Conservation (phyloP, 75 land plant genomes). For the Pinus taeda region DNA sequence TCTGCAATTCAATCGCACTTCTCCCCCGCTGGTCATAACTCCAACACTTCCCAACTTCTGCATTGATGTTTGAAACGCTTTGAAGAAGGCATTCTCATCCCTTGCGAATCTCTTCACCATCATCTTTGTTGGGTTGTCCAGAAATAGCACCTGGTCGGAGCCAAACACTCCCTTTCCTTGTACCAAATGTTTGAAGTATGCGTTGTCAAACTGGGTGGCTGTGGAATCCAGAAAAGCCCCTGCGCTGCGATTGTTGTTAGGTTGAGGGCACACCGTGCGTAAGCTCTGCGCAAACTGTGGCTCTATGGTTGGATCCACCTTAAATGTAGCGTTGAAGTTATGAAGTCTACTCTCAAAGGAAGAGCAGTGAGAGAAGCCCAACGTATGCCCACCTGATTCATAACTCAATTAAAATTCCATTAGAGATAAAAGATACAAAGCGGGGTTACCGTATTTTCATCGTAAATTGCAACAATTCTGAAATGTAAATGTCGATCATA, state of each 20-base stretch:
- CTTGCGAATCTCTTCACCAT: slow-evolving; percentile 12
- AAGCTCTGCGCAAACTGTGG: slow-evolving; percentile 9
- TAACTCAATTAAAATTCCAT: too few relatives aligned
- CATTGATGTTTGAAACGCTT: slow-evolving; percentile 52
- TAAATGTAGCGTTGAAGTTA: slow-evolving; percentile 4
- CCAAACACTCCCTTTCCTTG: slow-evolving; percentile 39
- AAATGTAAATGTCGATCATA: too few relatives aligned
- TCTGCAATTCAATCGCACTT: too few relatives aligned
- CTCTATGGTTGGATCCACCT: slow-evolving; percentile 4
- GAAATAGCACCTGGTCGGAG: slow-evolving; percentile 52
- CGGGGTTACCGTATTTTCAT: too few relatives aligned
- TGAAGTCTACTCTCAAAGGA: slow-evolving; percentile 12
- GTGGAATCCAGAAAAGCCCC: slow-evolving; percentile 44
- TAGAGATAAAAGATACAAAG: too few relatives aligned
- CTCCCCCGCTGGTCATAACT: not conserved
- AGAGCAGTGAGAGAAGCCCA: slow-evolving; percentile 19
- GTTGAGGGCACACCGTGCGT: slow-evolving; percentile 3
- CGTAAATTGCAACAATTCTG: too few relatives aligned
- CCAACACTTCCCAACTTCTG: slow-evolving; percentile 50
- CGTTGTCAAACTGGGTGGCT: slow-evolving; percentile 47
- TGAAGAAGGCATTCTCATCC: slow-evolving; percentile 32
- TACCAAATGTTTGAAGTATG: slow-evolving; percentile 33
- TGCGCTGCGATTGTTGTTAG: slow-evolving; percentile 11
- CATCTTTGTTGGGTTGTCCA: too few relatives aligned
- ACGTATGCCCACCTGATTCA: slow-evolving; percentile 23